A percentile compares a stretch with the other conserved stretches of the same genome.
Conservation (phyloP, 257 asterid species). For the Salvia splendens region DNA sequence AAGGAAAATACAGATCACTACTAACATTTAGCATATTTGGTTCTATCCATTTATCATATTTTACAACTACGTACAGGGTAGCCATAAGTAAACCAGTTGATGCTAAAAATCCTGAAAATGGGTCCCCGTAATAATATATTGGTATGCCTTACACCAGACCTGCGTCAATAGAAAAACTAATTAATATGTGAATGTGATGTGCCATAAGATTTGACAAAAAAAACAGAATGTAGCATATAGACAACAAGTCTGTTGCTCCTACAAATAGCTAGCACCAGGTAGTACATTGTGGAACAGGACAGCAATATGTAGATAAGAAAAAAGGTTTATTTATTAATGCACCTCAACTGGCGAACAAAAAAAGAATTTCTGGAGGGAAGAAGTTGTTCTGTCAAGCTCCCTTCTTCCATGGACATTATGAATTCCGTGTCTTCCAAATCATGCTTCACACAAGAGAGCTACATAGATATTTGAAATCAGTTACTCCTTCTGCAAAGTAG, state of each 20-base stretch:
- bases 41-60: constrained; percentile 26
- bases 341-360: constrained; percentile 78
- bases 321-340: constrained; percentile 10
- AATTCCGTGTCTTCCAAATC: constrained; percentile 89
- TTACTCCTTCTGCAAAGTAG: constrained; percentile 13
- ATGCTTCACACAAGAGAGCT: constrained; percentile 69
- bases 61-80: constrained; percentile 60
- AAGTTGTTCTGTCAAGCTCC: constrained; percentile 78
- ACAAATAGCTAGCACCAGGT: no score
- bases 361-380: constrained; percentile 81
- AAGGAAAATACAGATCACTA: constrained; percentile 29
- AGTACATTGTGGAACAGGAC: no score
- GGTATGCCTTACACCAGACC: constrained; percentile 91
- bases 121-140: constrained; percentile 71
- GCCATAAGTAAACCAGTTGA: constrained; percentile 92
- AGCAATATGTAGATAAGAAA: constrained; percentile 2
- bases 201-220: neutral
- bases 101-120: constrained; percentile 76
- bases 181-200: constrained; percentile 4
- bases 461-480: constrained; percentile 36
- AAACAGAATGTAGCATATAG: neutral
- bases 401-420: constrained; percentile 77
- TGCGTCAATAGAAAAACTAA: constrained; percentile 38
- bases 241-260: no score
- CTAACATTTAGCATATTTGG: constrained; percentile 2